Evolutionary conservation across 176 grass and related monocot genomes (phyloP).

Genomic region (Triticum urartu): DNA sequence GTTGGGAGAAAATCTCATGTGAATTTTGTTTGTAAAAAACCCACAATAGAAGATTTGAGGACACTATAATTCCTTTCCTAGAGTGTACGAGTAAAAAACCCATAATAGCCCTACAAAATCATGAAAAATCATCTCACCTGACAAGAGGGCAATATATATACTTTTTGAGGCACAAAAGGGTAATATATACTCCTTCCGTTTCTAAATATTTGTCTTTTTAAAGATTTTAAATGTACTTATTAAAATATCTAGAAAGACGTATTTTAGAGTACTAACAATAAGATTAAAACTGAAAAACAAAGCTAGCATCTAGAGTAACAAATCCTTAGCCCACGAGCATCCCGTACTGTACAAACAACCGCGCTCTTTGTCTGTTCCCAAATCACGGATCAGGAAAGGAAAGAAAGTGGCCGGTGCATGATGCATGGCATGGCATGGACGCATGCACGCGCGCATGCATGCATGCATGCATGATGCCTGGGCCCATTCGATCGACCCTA

Average conservation of each 20-base stretch:
- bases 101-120: background rate
- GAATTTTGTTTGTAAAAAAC: too few species aligned
- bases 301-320: background rate
- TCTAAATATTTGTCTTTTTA: too few species aligned
- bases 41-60: background rate
- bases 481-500: background rate
- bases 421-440: background rate
- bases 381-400: slow-evolving; percentile 26
- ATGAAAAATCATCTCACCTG: background rate
- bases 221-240: too few species aligned
- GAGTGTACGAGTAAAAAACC: background rate
- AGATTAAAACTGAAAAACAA: background rate
- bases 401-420: background rate
- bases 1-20: too few species aligned
- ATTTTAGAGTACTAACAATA: too few species aligned
- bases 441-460: background rate
- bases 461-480: background rate
- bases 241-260: too few species aligned
- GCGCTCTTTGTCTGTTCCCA: slow-evolving; percentile 7
- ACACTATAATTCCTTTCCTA: background rate
- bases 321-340: background rate
- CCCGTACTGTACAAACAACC: background rate
- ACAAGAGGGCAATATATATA: too few species aligned
- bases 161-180: too few species aligned
- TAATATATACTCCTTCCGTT: too few species aligned